phyloP scores from a whole-genome alignment of 2,329 filamentous ascomycete species.

The Biscogniauxia marginata region DNA sequence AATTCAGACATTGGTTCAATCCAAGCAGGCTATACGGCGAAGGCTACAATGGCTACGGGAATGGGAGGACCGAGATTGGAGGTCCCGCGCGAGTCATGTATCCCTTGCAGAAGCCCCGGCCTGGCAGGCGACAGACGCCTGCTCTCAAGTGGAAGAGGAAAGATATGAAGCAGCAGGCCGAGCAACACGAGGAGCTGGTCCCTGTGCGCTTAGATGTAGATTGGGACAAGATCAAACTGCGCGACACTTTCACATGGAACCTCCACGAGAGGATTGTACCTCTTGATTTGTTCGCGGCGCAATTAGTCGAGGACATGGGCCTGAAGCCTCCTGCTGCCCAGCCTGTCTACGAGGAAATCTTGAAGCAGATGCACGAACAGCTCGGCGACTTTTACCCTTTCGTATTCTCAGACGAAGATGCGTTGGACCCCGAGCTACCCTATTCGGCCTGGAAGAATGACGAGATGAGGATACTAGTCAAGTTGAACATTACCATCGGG shows the following conservation, averaged over 20 bases:
- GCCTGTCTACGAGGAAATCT: slow-evolving; percentile 59
- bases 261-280: slow-evolving; percentile 83
- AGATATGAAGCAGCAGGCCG: slow-evolving; percentile 80
- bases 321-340: slow-evolving; percentile 68
- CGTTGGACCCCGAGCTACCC: slow-evolving; percentile 83
- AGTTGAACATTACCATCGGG: slow-evolving; percentile 96
- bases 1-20: slow-evolving; percentile 56
- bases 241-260: slow-evolving; percentile 99
- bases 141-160: slow-evolving; percentile 73
- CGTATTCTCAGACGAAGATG: slow-evolving; percentile 84
- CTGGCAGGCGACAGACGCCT: slow-evolving; percentile 73
- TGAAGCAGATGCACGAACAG: slow-evolving; percentile 79
- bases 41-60: slow-evolving; percentile 88
- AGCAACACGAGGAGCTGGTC: slow-evolving; percentile 87
- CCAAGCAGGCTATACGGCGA: slow-evolving; percentile 61
- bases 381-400: slow-evolving; percentile 92
- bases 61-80: slow-evolving; percentile 74
- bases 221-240: slow-evolving; percentile 90
- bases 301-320: slow-evolving; percentile 88
- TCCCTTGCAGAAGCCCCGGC: slow-evolving; percentile 71
- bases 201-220: slow-evolving; percentile 92
- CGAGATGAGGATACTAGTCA: slow-evolving; percentile 95
- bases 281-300: slow-evolving; percentile 80
- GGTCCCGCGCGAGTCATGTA: slow-evolving; percentile 73
- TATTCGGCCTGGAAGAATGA: slow-evolving; percentile 98